Evolutionary conservation across 352 stramenopile species (phyloP), one percentile per base, ranked within the genome.

Genomic region (Pythium aphanidermatum): DNA sequence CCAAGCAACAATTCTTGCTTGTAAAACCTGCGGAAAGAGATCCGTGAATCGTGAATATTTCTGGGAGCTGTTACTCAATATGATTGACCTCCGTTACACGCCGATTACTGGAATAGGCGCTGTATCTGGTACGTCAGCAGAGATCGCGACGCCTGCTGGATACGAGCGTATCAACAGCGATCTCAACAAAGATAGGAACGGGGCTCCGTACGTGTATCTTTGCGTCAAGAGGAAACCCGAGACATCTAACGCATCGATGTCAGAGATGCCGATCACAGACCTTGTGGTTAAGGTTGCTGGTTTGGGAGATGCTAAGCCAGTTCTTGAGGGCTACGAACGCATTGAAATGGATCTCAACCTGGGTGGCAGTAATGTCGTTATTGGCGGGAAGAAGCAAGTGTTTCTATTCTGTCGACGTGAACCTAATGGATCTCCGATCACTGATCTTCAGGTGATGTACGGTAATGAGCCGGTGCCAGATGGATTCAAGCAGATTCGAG

Each of bases 61-160:
- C 45, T 95, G 83, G 83, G 83, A 95, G 41, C 55, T 95, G 25
- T 48, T 95, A 42, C 61, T 95, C 19, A 95, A 95, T 48, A 91
- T 95, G 79, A 89, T 95, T 31, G 83, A 95, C 42, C 63, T 95
- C 28, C 68, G 76, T 2, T 95, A 95, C 53, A 95, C 83, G 5
- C 81, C 83, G 8, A 93, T 95, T 51, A 93, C 78, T 2, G 76
- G 61, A 35, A 91, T 95, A 55, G 51, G 55, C 0, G 83, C 74
- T 4, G 77, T 93, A 9, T 85, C 63, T n/a, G 83, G 83, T 12
- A 76, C 73, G 6, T 79, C 75, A 14, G 68, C 80, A 39, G 63
- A 86, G 14, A 85, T 95, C 24, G 46, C 64, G 31, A 83, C 68
- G 0, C 83, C 83, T 0, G 42, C 48, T n/a, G 76, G 72, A 2